Percentiles rank a stretch among this genome's conserved stretches.
Evolutionary conservation across 768 basidiomycete species (phyloP).

Genomic region (Amanita thiersii): DNA sequence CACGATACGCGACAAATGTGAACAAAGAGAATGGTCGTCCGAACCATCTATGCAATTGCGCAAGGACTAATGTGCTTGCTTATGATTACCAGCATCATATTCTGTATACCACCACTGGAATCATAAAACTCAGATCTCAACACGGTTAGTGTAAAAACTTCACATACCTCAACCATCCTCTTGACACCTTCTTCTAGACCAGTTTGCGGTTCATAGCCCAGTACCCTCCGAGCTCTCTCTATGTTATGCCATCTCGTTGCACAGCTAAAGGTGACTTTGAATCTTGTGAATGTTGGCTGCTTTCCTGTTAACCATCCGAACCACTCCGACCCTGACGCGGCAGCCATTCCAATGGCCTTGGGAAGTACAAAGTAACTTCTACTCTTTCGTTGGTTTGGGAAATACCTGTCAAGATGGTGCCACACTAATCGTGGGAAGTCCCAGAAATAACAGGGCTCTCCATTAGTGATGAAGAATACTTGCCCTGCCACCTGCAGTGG

Average conservation of each 20-base stretch:
- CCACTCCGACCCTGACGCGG: slow-evolving; percentile 70
- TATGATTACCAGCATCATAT: slow-evolving; percentile 29
- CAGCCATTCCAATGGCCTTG: slow-evolving; percentile 53
- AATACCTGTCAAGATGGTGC: slow-evolving; percentile 54
- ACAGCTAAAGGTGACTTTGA: slow-evolving; percentile 75
- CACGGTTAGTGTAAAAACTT: background rate
- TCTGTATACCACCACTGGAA: slow-evolving; percentile 41
- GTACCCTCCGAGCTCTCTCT: slow-evolving; percentile 82
- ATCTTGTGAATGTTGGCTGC: slow-evolving; percentile 80
- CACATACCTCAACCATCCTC: slow-evolving; percentile 64
- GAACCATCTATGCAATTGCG: background rate
- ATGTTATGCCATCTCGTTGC: slow-evolving; percentile 86
- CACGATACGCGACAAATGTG: background rate
- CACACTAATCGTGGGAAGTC: slow-evolving; percentile 82
- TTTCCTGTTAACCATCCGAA: slow-evolving; percentile 66
- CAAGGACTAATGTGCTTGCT: slow-evolving; percentile 24
- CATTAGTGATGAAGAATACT: slow-evolving; percentile 94
- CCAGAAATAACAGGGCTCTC: slow-evolving; percentile 96
- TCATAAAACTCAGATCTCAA: background rate
- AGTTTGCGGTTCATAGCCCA: slow-evolving; percentile 91
- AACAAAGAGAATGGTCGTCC: background rate
- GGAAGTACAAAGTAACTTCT: slow-evolving; percentile 41
- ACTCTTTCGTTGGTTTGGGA: slow-evolving; percentile 42
- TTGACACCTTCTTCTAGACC: slow-evolving; percentile 84
- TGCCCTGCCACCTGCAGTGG: slow-evolving; percentile 85